These are phyloP conservation scores for Rubus idaeus DNA, from an alignment of 306 rosid species.

Conservation along the genomic window DNA sequence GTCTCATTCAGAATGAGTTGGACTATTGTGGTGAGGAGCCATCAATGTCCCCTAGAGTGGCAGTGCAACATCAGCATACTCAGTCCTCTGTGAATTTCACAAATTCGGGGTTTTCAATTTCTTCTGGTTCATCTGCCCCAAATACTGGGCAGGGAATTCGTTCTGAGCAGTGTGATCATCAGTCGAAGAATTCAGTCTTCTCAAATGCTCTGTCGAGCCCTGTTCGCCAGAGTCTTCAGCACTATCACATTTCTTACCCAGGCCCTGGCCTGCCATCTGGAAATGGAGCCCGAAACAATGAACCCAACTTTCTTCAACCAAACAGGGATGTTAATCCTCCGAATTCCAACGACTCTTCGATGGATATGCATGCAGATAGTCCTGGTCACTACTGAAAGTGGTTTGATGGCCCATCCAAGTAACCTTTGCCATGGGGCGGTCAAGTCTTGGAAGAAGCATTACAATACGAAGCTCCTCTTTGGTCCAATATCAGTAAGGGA, in stretches of 20 bases:
- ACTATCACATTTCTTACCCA: slow-evolving; percentile 56
- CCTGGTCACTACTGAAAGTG: slow-evolving; percentile 33
- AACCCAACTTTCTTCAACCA: slow-evolving; percentile 46
- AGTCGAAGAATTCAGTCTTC: slow-evolving; percentile 75
- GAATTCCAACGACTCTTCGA: slow-evolving; percentile 65
- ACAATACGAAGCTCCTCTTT: slow-evolving; percentile 29
- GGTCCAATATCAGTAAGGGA: slow-evolving; percentile 26
- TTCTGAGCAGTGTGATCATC: slow-evolving; percentile 55
- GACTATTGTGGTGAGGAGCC: slow-evolving; percentile 82
- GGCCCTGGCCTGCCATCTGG: slow-evolving; percentile 46
- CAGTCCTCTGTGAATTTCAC: slow-evolving; percentile 51
- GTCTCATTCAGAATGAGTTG: slow-evolving; percentile 62
- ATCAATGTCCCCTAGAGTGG: slow-evolving; percentile 65
- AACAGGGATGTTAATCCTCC: slow-evolving; percentile 51
- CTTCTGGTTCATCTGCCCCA: slow-evolving; percentile 55
- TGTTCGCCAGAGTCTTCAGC: slow-evolving; percentile 75
- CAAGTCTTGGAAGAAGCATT: slow-evolving; percentile 30
- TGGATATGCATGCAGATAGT: slow-evolving; percentile 94
- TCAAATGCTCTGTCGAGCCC: slow-evolving; percentile 84
- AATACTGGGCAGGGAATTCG: slow-evolving; percentile 59
- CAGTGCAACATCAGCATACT: slow-evolving; percentile 55
- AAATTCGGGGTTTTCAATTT: slow-evolving; percentile 49
- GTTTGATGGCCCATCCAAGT: slow-evolving; percentile 22
- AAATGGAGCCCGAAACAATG: slow-evolving; percentile 55
- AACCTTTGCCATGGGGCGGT: slow-evolving; percentile 13